phyloP scores from a whole-genome alignment of 2,329 filamentous ascomycete species.

The Penicillium palitans region DNA sequence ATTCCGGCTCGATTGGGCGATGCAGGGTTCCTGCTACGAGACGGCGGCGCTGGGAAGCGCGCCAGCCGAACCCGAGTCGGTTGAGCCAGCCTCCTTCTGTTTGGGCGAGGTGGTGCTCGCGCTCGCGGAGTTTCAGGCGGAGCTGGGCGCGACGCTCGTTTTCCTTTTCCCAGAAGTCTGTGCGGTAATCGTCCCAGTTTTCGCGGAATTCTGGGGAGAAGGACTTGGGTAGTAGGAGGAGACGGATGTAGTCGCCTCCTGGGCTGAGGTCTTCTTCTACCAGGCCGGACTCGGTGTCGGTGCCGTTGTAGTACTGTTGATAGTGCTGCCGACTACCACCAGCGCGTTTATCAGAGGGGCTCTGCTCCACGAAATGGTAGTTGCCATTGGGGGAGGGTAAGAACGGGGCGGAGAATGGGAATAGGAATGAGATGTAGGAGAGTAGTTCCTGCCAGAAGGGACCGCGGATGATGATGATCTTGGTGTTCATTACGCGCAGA shows the following conservation, averaged over 20 bases:
- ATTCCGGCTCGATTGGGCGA: constrained; percentile 29
- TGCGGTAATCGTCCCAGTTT: constrained; percentile 93
- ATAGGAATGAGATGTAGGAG: constrained; percentile 71
- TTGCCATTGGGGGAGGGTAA: constrained; percentile 63
- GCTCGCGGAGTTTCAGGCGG: constrained; percentile 66
- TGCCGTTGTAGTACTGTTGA: constrained; percentile 52
- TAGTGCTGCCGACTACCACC: constrained; percentile 37
- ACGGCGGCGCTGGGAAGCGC: constrained; percentile 34
- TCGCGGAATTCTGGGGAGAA: constrained; percentile 94
- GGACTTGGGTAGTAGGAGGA: constrained; percentile 87
- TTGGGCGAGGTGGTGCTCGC: constrained; percentile 67
- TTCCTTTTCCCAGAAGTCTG: constrained; percentile 95
- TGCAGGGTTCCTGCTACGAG: constrained; percentile 31
- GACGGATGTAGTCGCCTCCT: constrained; percentile 87
- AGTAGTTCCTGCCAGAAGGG: constrained; percentile 78
- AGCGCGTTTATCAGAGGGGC: constrained; percentile 41
- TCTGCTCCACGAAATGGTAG: constrained; percentile 76
- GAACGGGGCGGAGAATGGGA: constrained; percentile 69
- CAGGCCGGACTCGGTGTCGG: constrained; percentile 59
- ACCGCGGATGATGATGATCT: constrained; percentile 84
- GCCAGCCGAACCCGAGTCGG: constrained; percentile 69
- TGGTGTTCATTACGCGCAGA: constrained; percentile 89
- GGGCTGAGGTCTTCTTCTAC: constrained; percentile 88
- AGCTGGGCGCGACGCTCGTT: constrained; percentile 82
- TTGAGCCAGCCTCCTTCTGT: constrained; percentile 74